Conservation (phyloP, 2,329 filamentous ascomycete genomes). For the Tolypocladium amazonense region DNA sequence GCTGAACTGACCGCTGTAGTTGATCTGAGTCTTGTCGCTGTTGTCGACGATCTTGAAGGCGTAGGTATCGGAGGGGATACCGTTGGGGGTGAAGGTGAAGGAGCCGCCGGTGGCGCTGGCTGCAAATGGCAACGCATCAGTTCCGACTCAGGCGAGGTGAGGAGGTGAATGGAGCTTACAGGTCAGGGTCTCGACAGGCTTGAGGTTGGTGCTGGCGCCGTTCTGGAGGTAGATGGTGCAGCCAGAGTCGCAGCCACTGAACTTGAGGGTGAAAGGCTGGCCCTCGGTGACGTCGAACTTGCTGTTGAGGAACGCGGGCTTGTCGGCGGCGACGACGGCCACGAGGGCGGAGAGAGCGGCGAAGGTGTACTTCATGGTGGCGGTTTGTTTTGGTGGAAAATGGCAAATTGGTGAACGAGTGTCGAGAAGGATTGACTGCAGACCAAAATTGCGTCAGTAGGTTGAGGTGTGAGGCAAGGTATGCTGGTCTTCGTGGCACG, state of each 20-base stretch:
- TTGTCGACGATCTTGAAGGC: constrained; percentile 22
- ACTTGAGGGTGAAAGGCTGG: constrained; percentile 21
- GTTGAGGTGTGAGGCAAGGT: no score
- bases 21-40: constrained; percentile 10
- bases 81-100: constrained; percentile 16
- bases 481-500: not conserved
- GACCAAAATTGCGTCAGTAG: not conserved
- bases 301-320: constrained; percentile 21
- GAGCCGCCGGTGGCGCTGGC: constrained; percentile 11
- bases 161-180: constrained; percentile 11
- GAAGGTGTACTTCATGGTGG: constrained; percentile 26
- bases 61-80: constrained; percentile 20
- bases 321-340: constrained; percentile 14
- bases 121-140: constrained; percentile 1
- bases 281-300: constrained; percentile 16
- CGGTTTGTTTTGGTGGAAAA: not conserved
- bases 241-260: constrained; percentile 17
- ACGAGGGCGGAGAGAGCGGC: constrained; percentile 18
- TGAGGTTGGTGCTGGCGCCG: constrained; percentile 15
- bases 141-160: not conserved
- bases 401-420: not conserved
- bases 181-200: constrained; percentile 18
- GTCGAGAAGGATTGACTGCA: not conserved
- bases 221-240: constrained; percentile 25
- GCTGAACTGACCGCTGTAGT: constrained; percentile 22